A percentile compares a stretch with the other conserved stretches of the same genome.
Conservation (phyloP, 2,329 filamentous ascomycete species). For the Samsoniella hepiali region DNA sequence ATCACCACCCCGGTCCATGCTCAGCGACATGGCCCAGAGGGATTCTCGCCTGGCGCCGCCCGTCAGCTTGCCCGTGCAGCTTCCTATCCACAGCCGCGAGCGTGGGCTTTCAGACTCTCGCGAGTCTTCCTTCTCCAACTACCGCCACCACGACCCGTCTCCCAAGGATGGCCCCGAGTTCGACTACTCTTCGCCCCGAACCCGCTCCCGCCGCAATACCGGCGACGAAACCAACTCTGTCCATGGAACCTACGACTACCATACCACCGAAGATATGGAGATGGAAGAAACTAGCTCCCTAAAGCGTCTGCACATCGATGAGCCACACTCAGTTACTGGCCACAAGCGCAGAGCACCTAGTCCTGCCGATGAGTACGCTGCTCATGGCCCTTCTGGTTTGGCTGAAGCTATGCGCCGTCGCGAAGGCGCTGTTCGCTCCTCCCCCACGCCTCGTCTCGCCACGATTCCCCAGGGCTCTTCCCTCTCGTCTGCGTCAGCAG, state of each 20-base stretch:
- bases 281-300: conserved; percentile 50
- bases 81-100: conserved; percentile 38
- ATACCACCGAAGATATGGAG: conserved; percentile 42
- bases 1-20: conserved; percentile 43
- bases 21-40: conserved; percentile 37
- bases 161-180: conserved; percentile 43
- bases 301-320: conserved; percentile 51
- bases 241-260: conserved; percentile 43
- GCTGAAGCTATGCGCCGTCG: conserved; percentile 47
- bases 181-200: conserved; percentile 48
- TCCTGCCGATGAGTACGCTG: conserved; percentile 46
- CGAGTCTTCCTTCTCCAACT: conserved; percentile 45
- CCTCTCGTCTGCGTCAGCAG: conserved; percentile 43
- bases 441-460: conserved; percentile 49
- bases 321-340: conserved; percentile 39
- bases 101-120: conserved; percentile 42
- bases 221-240: conserved; percentile 50
- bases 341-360: conserved; percentile 57
- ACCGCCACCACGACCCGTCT: conserved; percentile 42
- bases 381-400: conserved; percentile 38
- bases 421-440: conserved; percentile 47
- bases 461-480: conserved; percentile 43
- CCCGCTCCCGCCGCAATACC: conserved; percentile 46
- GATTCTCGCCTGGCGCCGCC: conserved; percentile 41
- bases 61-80: conserved; percentile 42